Conservation (phyloP, 1,284 basidiomycete species). For the Rugosomyces carneus region DNA sequence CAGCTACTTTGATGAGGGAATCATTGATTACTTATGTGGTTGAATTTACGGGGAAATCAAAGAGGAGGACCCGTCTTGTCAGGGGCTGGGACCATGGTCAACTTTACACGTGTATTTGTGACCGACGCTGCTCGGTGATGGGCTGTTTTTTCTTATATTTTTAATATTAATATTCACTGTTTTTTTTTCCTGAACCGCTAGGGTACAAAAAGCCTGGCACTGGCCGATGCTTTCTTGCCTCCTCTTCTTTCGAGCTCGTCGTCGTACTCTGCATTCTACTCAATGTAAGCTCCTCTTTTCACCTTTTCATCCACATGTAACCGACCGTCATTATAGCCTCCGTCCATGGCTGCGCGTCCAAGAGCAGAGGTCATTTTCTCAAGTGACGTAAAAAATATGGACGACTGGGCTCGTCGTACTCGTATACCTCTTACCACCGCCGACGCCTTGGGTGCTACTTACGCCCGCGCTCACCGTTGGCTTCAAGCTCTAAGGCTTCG, state of each 20-base stretch:
- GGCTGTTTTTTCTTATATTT: conserved; percentile 12
- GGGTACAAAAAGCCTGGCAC: conserved; percentile 26
- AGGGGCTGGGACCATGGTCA: conserved; percentile 22
- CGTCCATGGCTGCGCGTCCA: conserved; percentile 33
- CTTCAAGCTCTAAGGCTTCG: conserved; percentile 52
- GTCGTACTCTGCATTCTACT: conserved; percentile 11
- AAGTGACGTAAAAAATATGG: conserved; percentile 71
- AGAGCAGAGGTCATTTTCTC: conserved; percentile 66
- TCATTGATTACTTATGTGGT: too few species aligned
- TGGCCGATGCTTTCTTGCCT: conserved; percentile 19
- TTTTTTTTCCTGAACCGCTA: conserved; percentile 22
- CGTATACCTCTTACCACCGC: conserved; percentile 74
- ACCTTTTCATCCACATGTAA: conserved; percentile 3
- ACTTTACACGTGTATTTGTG: conserved; percentile 42
- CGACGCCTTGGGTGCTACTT: conserved; percentile 70
- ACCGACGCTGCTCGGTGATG: conserved; percentile 32
- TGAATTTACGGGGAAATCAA: not conserved
- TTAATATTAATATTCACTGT: conserved; percentile 22
- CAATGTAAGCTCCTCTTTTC: conserved; percentile 9
- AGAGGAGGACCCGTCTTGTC: conserved; percentile 1
- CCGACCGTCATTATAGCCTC: conserved; percentile 2
- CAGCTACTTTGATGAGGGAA: not conserved
- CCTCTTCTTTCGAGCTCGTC: conserved; percentile 12
- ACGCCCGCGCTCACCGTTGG: conserved; percentile 73
- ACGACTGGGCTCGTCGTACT: conserved; percentile 71